Evolutionary conservation across 345 rosid species (phyloP).

Genomic region (Barbarea vulgaris): DNA sequence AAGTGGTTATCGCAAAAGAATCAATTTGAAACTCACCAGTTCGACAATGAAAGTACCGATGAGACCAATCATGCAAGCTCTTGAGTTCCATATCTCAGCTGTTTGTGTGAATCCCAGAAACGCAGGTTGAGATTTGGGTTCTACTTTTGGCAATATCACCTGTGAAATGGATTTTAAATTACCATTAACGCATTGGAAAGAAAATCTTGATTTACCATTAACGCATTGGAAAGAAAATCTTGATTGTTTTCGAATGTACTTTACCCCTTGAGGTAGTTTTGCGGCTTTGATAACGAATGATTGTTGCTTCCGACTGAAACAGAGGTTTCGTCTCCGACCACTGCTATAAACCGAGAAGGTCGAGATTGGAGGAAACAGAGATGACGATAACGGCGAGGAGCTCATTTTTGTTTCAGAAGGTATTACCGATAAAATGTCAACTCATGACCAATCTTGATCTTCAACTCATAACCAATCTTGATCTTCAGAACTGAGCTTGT

Average conservation of each 20-base stretch:
- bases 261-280: conserved; percentile 71
- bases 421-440: background rate
- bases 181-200: background rate
- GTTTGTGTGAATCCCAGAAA: conserved; percentile 81
- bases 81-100: conserved; percentile 89
- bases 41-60: conserved; percentile 72
- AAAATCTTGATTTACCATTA: background rate
- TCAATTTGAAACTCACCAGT: conserved; percentile 45
- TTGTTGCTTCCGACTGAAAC: conserved; percentile 12
- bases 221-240: background rate
- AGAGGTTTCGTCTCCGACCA: conserved; percentile 3
- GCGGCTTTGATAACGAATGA: conserved; percentile 56
- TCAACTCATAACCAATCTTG: background rate
- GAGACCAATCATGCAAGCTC: conserved; percentile 94
- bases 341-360: background rate
- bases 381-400: conserved; percentile 8
- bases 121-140: conserved; percentile 73
- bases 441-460: background rate
- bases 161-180: background rate
- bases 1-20: background rate
- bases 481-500: background rate
- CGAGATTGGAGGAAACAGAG: conserved; percentile 6
- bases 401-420: background rate
- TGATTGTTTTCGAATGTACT: background rate
- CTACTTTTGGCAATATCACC: conserved; percentile 78